Evolutionary conservation across 2,329 filamentous ascomycete species (phyloP).

Genomic region (Cadophora sp.): DNA sequence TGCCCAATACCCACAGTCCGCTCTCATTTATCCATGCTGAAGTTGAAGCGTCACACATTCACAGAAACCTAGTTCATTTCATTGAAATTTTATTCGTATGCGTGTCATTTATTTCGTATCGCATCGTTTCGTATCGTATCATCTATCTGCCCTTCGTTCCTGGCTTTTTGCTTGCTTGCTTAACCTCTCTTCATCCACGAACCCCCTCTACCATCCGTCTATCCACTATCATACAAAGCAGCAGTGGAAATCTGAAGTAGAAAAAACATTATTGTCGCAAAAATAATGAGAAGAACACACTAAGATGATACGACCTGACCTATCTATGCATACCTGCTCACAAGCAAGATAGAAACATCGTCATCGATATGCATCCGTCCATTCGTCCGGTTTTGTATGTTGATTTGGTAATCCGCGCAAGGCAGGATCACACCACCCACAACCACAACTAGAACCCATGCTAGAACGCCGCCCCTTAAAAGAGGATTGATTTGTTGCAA

Average conservation of each 20-base stretch:
- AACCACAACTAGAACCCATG: background rate
- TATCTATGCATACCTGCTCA: slow-evolving; percentile 3
- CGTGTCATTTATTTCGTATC: background rate
- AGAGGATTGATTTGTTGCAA: background rate
- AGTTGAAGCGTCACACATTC: too few species aligned
- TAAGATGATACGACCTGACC: background rate
- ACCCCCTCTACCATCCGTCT: background rate
- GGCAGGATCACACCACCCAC: background rate
- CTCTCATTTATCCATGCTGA: too few species aligned
- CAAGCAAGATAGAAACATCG: background rate
- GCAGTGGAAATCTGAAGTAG: background rate
- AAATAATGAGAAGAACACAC: background rate
- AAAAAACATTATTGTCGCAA: background rate
- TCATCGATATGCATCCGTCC: background rate
- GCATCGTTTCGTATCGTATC: slow-evolving; percentile 1
- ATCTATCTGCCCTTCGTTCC: background rate
- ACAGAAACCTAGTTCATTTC: too few species aligned
- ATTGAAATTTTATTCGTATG: background rate
- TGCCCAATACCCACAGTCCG: too few species aligned
- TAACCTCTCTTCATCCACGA: too few species aligned
- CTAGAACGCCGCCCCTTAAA: slow-evolving; percentile 1
- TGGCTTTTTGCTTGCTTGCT: background rate
- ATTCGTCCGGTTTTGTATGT: background rate
- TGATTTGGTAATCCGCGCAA: too few species aligned
- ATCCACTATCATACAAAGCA: background rate